Conservation (phyloP, 805 yeast species). For the Candida yuanshanica region DNA sequence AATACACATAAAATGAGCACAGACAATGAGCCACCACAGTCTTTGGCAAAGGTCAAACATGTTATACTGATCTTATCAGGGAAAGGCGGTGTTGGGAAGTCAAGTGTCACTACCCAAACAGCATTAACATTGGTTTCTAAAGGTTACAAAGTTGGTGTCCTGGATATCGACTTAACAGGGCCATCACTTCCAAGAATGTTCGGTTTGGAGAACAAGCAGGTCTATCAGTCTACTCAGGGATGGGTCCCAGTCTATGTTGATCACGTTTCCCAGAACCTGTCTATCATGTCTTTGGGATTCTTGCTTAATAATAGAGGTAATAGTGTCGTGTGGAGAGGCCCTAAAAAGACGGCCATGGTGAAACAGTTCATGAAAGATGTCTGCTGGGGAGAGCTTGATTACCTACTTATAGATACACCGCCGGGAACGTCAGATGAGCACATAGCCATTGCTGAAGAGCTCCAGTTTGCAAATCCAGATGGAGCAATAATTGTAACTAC, state of each 20-base stretch:
- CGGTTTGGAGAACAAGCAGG: constrained; percentile 75
- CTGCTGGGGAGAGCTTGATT: constrained; percentile 77
- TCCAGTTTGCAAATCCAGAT: constrained; percentile 64
- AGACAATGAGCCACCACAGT: constrained; percentile 1
- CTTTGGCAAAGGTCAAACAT: constrained; percentile 55
- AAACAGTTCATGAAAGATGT: constrained; percentile 89
- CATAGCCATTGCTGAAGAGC: constrained; percentile 90
- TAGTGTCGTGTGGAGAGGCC: constrained; percentile 97
- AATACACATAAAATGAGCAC: background rate
- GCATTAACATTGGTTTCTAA: constrained; percentile 71
- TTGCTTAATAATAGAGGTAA: constrained; percentile 77
- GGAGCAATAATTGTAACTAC: constrained; percentile 96
- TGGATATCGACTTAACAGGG: constrained; percentile 94
- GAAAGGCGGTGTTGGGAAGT: constrained; percentile 96
- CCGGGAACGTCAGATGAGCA: constrained; percentile 99
- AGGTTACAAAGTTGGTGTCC: constrained; percentile 84
- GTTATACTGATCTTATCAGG: constrained; percentile 83
- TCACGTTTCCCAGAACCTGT: constrained; percentile 19
- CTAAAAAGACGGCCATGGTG: constrained; percentile 97
- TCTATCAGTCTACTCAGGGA: constrained; percentile 74
- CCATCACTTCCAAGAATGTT: constrained; percentile 97
- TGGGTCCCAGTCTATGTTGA: constrained; percentile 79
- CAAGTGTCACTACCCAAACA: constrained; percentile 90
- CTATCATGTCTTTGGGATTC: constrained; percentile 86
- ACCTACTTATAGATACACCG: constrained; percentile 89